Base-by-base conservation (phyloP, 2,329 filamentous ascomycete genomes). In the Trichothecium sympodiale region DNA sequence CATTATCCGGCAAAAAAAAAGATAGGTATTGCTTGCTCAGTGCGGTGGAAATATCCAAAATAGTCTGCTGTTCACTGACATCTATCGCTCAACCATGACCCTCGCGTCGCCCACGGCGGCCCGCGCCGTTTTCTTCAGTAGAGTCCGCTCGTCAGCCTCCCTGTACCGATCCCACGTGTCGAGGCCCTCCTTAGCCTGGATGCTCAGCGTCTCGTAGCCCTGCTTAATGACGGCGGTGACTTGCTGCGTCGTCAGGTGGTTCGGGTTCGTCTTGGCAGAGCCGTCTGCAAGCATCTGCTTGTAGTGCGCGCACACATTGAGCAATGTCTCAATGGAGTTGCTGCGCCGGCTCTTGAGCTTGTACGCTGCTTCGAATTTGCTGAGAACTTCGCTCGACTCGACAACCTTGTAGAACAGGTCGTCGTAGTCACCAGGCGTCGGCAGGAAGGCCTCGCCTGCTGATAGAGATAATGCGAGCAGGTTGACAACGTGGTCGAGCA, bases 391-490 rank as follows among this genome's bases (percentile, higher is more conserved):
- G 9, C 88, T 86, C 2, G 81, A 83, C 59, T 98, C 91, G 17
- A 96, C 87, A 2, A 96, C 74, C 61, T 98, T 98, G 73, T 98
- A 98, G 62, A 98, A 96, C 0, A 98, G 69, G 51, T 98, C 91
- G 49, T 98, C 91, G 57, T 96, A 96, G 2, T 85, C 80, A 14
- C 83, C 74, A 1, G 87, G 80, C 20, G 83, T 84, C 0, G 89
- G 91, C 7, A 98, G 69, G 59, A 98, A 96, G 3, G 83, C 79
- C 55, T 96, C 91, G 6, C 91, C 91, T 3, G 78, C 76, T 2
- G 84, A 91, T 7, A 98, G 68, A 3, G 85, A 83, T 28, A 95
- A 71, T 2, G 85, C 85, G 28, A 95, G 67, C 5, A 95, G 65
- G 50, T 91, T 87, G 35, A 91, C 80, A 2, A 94, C 72, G 25